Conservation (phyloP, 2,329 filamentous ascomycete genomes). For the Epicoccum sorghinum region DNA sequence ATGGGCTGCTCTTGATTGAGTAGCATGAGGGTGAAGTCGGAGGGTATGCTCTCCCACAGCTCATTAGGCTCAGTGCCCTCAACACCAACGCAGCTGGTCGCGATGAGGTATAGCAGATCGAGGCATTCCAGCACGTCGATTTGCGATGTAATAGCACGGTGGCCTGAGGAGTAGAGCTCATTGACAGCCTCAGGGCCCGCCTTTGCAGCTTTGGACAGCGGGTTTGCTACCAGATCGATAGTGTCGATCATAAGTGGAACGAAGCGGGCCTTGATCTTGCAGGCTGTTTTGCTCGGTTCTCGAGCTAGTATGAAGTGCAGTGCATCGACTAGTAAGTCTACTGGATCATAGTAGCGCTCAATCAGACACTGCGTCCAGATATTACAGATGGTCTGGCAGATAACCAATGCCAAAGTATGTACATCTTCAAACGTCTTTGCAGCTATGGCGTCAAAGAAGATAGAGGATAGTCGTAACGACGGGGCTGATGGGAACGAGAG, state of each 20-base stretch:
- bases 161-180: conserved; percentile 45
- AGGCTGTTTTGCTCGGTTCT: conserved; percentile 64
- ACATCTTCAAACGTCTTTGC: conserved; percentile 56
- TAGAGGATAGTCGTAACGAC: conserved; percentile 64
- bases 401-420: conserved; percentile 65
- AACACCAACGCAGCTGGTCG: conserved; percentile 62
- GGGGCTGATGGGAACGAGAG: conserved; percentile 67
- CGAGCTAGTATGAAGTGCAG: conserved; percentile 68
- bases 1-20: conserved; percentile 70
- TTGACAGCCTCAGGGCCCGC: conserved; percentile 34
- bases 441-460: conserved; percentile 71
- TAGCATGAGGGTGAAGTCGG: conserved; percentile 70
- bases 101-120: conserved; percentile 68
- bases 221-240: conserved; percentile 62
- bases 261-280: conserved; percentile 64
- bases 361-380: conserved; percentile 72
- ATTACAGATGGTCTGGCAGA: conserved; percentile 67
- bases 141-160: conserved; percentile 58
- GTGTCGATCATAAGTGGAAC: conserved; percentile 53
- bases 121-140: conserved; percentile 69
- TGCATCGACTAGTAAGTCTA: conserved; percentile 69
- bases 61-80: conserved; percentile 48
- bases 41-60: conserved; percentile 73
- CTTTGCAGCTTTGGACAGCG: conserved; percentile 48
- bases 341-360: conserved; percentile 67